Evolutionary conservation across 768 basidiomycete genomes (phyloP).

Genomic region (Grammothele lineata): DNA sequence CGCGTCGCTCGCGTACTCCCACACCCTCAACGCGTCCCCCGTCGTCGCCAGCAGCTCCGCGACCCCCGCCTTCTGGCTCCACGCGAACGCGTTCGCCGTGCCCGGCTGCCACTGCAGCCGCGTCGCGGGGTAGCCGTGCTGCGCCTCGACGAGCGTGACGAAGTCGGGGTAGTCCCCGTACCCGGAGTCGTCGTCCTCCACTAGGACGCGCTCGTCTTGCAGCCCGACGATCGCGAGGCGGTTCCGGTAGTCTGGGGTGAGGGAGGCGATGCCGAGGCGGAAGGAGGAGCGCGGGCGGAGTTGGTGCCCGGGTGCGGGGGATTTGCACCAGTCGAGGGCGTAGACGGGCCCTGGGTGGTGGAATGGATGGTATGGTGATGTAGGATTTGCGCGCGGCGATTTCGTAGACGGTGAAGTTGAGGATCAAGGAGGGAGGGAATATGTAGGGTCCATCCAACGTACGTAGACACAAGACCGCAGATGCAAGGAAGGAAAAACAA

Average conservation of each 20-base stretch:
- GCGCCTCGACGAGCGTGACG: slow-evolving; percentile 75
- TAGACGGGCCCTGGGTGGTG: slow-evolving; percentile 70
- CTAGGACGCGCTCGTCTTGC: slow-evolving; percentile 83
- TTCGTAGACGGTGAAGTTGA: neutral
- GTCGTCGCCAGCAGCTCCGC: slow-evolving; percentile 91
- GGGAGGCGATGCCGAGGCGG: slow-evolving; percentile 82
- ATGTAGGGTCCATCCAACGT: no score
- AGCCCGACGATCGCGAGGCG: slow-evolving; percentile 75
- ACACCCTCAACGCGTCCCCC: slow-evolving; percentile 88
- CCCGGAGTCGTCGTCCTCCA: slow-evolving; percentile 79
- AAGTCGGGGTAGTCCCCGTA: slow-evolving; percentile 84
- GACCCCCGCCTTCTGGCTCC: slow-evolving; percentile 62
- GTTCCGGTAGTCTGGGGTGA: slow-evolving; percentile 80
- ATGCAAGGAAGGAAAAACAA: neutral
- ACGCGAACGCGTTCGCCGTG: slow-evolving; percentile 54
- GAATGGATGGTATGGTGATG: neutral
- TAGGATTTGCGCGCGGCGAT: neutral
- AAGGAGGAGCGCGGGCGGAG: slow-evolving; percentile 72
- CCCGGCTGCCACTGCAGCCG: slow-evolving; percentile 91
- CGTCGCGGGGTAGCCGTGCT: slow-evolving; percentile 91
- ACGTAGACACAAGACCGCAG: no score
- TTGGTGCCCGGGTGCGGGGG: slow-evolving; percentile 69
- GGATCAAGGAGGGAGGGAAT: neutral
- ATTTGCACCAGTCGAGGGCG: slow-evolving; percentile 86
- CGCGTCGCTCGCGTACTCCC: slow-evolving; percentile 78